Evolutionary conservation across 1,284 basidiomycete species (phyloP), one percentile per base, ranked within the genome.

Genomic region (Neonothopanus nambi): DNA sequence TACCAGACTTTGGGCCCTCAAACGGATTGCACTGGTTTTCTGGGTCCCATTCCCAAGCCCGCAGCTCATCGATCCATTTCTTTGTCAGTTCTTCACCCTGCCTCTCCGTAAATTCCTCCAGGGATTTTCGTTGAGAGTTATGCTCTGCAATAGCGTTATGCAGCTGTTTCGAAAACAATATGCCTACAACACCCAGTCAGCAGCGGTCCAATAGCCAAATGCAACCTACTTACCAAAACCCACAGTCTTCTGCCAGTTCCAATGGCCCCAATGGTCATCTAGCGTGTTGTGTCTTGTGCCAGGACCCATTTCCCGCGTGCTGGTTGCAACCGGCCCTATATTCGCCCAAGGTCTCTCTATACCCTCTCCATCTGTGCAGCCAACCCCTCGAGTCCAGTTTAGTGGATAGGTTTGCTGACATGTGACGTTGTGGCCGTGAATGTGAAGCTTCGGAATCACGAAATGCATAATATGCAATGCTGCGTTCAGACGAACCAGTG

Each of bases 41-140:
- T 2, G 54, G 46, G 48, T 67, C 60, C 3, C 40, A 48, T 40
- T 70, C 63, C 65, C 64, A 70, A 9, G 52, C 53, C 8, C 57
- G 39, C 1, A 70, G 48, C 38, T 56, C 51, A 2, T 23, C 30
- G 2, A 28, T 53, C 66, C 67, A 70, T 18, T 17, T 5, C 17
- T 15, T 35, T 54, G 52, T 33, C 28, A 33, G 3, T 18, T 30
- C 5, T n/a, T n/a, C n/a, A n/a, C n/a, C n/a, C n/a, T n/a, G n/a
- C n/a, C n/a, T n/a, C n/a, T n/a, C n/a, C n/a, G n/a, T 20, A 17
- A 17, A 40, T 11, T 8, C 21, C 8, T 40, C 39, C 9, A 40
- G 21, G 7, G 39, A 9, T 9, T 40, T 7, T 17, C 21, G n/a
- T 20, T 40, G 39, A 17, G 9, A 17, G 17, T 9, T 17, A 9